phyloP scores from a whole-genome alignment of 2,329 filamentous ascomycete genomes.

The Trichoderma simmonsii region DNA sequence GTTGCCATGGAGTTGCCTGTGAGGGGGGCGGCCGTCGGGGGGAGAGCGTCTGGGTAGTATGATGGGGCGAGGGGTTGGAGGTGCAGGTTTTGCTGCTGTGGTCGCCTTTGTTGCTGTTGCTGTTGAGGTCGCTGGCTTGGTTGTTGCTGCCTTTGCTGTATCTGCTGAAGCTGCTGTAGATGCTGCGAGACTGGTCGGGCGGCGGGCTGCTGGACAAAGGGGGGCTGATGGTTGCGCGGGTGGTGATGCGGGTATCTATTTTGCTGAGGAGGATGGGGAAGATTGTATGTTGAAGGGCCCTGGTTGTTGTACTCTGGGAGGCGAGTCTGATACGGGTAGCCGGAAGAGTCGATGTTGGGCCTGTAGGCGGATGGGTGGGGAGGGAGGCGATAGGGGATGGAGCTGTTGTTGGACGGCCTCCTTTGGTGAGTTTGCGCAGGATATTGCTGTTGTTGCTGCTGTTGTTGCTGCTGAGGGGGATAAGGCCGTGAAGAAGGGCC shows the following conservation, averaged over 20 bases:
- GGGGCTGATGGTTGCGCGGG: constrained; percentile 12
- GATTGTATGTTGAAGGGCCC: neutral
- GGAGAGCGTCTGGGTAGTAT: constrained; percentile 8
- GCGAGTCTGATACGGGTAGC: constrained; percentile 19
- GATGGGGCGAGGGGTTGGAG: constrained; percentile 17
- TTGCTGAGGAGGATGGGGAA: neutral
- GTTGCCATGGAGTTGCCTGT: constrained; percentile 22
- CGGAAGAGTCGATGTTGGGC: constrained; percentile 22
- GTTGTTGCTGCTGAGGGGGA: neutral
- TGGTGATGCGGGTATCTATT: constrained; percentile 15
- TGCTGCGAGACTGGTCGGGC: constrained; percentile 10
- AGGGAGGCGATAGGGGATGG: constrained; percentile 12
- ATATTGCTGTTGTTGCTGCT: neutral
- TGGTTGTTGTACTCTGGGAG: constrained; percentile 4
- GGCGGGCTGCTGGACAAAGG: constrained; percentile 13
- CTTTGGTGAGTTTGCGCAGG: neutral
- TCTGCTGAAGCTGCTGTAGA: constrained; percentile 22
- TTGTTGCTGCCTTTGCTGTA: constrained; percentile 15
- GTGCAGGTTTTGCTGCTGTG: constrained; percentile 22
- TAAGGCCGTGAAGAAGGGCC: neutral
- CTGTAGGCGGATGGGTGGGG: constrained; percentile 17
- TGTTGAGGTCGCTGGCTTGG: constrained; percentile 12
- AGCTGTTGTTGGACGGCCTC: constrained; percentile 4
- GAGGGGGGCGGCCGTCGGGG: constrained; percentile 15
- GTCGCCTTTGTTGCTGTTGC: constrained; percentile 22